These are phyloP conservation scores for Lasiosphaeriaceae sp. DNA, from an alignment of 495 filamentous ascomycete species.

Conservation along the genomic window DNA sequence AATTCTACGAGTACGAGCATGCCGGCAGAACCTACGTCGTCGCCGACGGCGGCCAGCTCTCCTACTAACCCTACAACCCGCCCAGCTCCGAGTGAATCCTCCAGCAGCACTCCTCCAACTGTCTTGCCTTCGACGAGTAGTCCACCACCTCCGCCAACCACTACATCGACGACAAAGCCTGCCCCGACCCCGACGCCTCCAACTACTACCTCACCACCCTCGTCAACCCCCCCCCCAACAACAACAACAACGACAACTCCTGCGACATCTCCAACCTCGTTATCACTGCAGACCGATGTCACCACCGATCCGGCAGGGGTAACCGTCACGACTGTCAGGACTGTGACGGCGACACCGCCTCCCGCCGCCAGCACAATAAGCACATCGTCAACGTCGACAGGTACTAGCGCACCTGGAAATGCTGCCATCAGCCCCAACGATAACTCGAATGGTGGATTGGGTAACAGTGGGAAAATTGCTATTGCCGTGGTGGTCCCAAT, in stretches of 20 bases:
- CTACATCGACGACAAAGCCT: conserved; percentile 7
- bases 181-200: conserved; percentile 11
- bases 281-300: conserved; percentile 1
- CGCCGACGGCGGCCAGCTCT: conserved; percentile 25
- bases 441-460: conserved; percentile 29
- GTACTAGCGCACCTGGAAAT: conserved; percentile 22
- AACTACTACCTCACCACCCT: background rate
- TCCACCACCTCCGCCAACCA: conserved; percentile 1
- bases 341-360: conserved; percentile 18
- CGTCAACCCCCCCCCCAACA: conserved; percentile 23
- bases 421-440: conserved; percentile 30
- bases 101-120: conserved; percentile 1
- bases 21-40: conserved; percentile 16
- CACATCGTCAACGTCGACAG: conserved; percentile 13
- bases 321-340: conserved; percentile 25
- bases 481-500: conserved; percentile 94
- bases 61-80: conserved; percentile 19
- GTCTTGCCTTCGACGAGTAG: conserved; percentile 1
- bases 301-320: conserved; percentile 12
- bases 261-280: background rate
- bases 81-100: background rate
- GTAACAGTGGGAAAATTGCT: conserved; percentile 64
- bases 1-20: conserved; percentile 37
- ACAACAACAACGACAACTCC: conserved; percentile 15
- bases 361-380: background rate